Evolutionary conservation across 805 yeast species (phyloP).

Genomic region (Nakazawaea wickerhamii): DNA sequence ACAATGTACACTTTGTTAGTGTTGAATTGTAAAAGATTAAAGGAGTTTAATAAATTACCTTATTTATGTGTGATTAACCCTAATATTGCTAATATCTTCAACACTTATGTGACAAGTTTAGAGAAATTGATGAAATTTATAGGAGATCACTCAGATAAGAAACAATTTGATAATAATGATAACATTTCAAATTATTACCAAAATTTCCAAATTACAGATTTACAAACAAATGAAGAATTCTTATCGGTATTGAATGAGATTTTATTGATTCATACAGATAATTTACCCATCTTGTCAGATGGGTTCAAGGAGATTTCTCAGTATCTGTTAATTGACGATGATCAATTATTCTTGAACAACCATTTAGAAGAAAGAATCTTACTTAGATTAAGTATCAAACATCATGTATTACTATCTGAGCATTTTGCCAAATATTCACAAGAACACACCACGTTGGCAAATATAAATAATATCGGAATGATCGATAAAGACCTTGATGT

Average conservation of each 20-base stretch:
- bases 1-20: conserved; percentile 54
- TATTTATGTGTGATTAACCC: conserved; percentile 86
- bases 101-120: conserved; percentile 67
- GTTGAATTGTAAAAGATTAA: conserved; percentile 65
- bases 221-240: conserved; percentile 50
- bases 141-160: conserved; percentile 26
- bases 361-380: conserved; percentile 83
- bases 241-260: conserved; percentile 50
- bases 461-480: conserved; percentile 49
- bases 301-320: conserved; percentile 64
- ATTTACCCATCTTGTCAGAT: conserved; percentile 71
- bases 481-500: conserved; percentile 65
- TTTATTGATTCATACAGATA: conserved; percentile 76
- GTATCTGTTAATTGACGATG: conserved; percentile 19
- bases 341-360: conserved; percentile 50
- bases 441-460: conserved; percentile 29
- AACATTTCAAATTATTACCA: conserved; percentile 24
- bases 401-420: conserved; percentile 63
- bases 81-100: conserved; percentile 71
- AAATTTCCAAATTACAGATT: conserved; percentile 33
- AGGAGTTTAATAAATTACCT: conserved; percentile 69
- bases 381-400: conserved; percentile 82
- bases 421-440: conserved; percentile 26
- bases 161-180: neutral
- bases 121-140: conserved; percentile 38